Base-by-base conservation (phyloP, 2,329 filamentous ascomycete species). In the Lachnellula hyalina region DNA sequence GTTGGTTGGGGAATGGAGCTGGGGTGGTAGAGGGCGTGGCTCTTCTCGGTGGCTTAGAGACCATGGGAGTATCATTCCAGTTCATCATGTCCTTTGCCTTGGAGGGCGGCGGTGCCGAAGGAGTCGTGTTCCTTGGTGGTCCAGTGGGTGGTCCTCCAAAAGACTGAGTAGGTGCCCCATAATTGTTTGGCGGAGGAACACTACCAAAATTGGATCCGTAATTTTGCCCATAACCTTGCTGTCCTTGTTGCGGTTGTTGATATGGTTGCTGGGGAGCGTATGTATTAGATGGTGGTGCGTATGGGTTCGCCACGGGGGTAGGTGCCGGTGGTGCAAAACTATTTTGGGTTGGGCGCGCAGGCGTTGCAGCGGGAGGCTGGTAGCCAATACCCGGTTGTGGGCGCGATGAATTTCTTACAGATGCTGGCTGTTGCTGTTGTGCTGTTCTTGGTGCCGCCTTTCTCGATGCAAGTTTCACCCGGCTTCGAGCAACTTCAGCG, bases 61-160 rank as follows among this genome's bases (percentile, higher is more conserved):
- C 88, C 65, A 96, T 81, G 1, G 94, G 94, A 50, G 95, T 87
- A 71, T 99, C 94, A 64, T 99, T 99, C 94, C 94, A 99, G 64
- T 89, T 87, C 28, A 86, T 83, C 60, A 86, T 85, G 60, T 87
- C 86, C 67, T 85, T 86, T 54, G 82, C 77, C 66, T 83, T 84
- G 9, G 89, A 83, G 17, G 89, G 83, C 21, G 90, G 85, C 41
- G 83, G 78, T 23, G 79, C 79, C 12, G 89, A 86, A n/a, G 85
- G 81, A 36, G 83, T 85, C 25, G 82, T 78, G 57, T 82, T 84
- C 59, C 87, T 83, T 51, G 85, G 84, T 41, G 83, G 84, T 32
- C 80, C 77, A n/a, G 62, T 69, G 51, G 85, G 84, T 41, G 83
- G 84, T 28, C 80, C 77, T 15, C 63, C 70, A 52, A 74, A 72